These are phyloP conservation scores for Pseudogymnoascus verrucosus DNA, from an alignment of 2,329 filamentous ascomycete genomes.

Conservation along the genomic window DNA sequence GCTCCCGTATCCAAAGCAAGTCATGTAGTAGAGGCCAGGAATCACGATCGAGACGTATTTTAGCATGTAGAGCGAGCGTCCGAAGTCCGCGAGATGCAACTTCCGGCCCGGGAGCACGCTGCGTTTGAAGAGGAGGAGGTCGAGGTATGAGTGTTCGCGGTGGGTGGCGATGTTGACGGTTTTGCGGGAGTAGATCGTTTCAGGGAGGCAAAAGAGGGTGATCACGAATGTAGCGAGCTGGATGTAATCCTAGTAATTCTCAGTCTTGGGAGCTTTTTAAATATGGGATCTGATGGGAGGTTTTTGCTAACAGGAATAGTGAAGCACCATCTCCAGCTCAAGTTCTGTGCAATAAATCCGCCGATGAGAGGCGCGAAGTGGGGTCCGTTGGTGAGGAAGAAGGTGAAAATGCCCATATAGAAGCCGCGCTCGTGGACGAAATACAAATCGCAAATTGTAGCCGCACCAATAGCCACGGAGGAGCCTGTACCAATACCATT, in stretches of 20 bases:
- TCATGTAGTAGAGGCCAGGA: constrained; percentile 26
- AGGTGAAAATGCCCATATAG: constrained; percentile 21
- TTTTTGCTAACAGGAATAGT: background rate
- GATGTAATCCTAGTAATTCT: constrained; percentile 24
- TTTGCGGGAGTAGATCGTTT: constrained; percentile 26
- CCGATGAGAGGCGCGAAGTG: constrained; percentile 25
- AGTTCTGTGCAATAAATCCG: constrained; percentile 24
- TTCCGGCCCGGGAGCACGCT: constrained; percentile 20
- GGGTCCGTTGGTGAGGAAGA: constrained; percentile 26
- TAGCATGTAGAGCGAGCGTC: constrained; percentile 24
- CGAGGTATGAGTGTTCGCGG: constrained; percentile 19
- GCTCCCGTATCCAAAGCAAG: constrained; percentile 22
- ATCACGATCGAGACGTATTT: constrained; percentile 23
- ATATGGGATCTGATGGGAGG: constrained; percentile 20
- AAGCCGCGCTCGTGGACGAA: constrained; percentile 21
- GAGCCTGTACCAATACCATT: constrained; percentile 25
- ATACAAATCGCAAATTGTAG: constrained; percentile 26
- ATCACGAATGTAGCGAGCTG: constrained; percentile 19
- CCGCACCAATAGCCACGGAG: constrained; percentile 26
- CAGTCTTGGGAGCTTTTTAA: constrained; percentile 21
- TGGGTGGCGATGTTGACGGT: constrained; percentile 18
- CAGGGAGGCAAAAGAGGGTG: constrained; percentile 25
- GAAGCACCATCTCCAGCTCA: constrained; percentile 20
- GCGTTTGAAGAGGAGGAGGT: constrained; percentile 16
- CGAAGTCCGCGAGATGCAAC: constrained; percentile 21